Base-by-base conservation (phyloP, 2,329 filamentous ascomycete species). In the Aspergillus japonicus region DNA sequence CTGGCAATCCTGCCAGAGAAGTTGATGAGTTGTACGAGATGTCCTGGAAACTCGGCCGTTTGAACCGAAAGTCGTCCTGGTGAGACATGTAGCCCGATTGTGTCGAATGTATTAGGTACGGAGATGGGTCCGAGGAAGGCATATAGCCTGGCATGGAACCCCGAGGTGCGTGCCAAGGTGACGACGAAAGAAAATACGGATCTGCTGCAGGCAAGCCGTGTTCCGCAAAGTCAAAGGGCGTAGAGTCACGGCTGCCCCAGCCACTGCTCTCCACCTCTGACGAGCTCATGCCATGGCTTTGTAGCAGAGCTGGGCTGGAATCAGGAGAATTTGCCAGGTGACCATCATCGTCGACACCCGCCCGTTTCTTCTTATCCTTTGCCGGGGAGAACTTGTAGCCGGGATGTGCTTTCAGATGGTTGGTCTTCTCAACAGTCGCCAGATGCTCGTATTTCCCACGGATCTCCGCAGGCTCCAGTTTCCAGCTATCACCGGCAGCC, bases 311-410 rank as follows among this genome's bases (percentile, higher is more conserved):
- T 39, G 68, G 65, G 51, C 64, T 68, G 21, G 64, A 63, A 21
- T 54, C 59, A 47, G 68, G 62, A 2, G 60, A 57, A 29, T 63
- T 60, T 19, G 61, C 54, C 68, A 65, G 58, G 71, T 67, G 44
- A 80, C 54, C 59, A 4, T 60, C 63, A 12, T 76, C 72, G 11
- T 72, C 71, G 59, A 57, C 82, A 67, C 83, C 85, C 42, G 74
- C 72, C 23, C 76, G 78, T 16, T 81, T 76, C 77, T 95, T 96
- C 68, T 89, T 88, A 1, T 68, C 66, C 44, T 68, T 68, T 23
- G 61, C 50, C 7, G 94, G 94, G 2, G 90, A 89, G 78, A 98
- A 99, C 76, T 96, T 98, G 82, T 98, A 99, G 47, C 87, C 86
- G 0, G 95, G 95, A 67, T 96, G 92, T 2, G 94, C 92, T 56